Evolutionary conservation across 805 yeast species (phyloP).

Genomic region (Monosporozyma unispora): DNA sequence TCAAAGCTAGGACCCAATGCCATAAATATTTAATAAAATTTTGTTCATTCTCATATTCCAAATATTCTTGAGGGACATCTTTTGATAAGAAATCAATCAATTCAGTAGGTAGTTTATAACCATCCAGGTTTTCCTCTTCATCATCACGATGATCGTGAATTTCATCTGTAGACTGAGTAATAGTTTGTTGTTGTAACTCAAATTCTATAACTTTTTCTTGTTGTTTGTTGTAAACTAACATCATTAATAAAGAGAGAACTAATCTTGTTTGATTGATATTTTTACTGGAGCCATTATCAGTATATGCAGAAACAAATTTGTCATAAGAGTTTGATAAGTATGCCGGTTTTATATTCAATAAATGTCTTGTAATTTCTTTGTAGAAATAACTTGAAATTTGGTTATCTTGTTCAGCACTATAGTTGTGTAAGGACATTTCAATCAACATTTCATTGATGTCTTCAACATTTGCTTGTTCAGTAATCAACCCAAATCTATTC

Average conservation of each 20-base stretch:
- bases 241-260: conserved; percentile 33
- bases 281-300: conserved; percentile 4
- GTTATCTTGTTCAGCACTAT: conserved; percentile 13
- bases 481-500: conserved; percentile 26
- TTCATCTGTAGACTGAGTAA: conserved; percentile 15
- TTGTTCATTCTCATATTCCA: conserved; percentile 33
- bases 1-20: conserved; percentile 59
- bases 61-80: conserved; percentile 30
- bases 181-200: conserved; percentile 40
- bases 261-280: conserved; percentile 38
- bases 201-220: conserved; percentile 54
- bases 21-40: conserved; percentile 42
- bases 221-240: conserved; percentile 39
- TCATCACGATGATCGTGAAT: conserved; percentile 15
- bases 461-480: conserved; percentile 23
- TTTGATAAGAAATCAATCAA: conserved; percentile 32
- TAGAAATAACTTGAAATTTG: conserved; percentile 32
- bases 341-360: conserved; percentile 5
- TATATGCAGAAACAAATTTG: not conserved
- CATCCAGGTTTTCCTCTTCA: conserved; percentile 9
- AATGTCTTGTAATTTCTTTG: conserved; percentile 31
- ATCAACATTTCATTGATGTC: conserved; percentile 37
- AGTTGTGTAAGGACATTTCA: conserved; percentile 33
- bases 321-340: not conserved
- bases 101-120: conserved; percentile 24